Percentiles rank a stretch among this genome's conserved stretches.
Evolutionary conservation across 108 stramenopile species (phyloP).

Genomic region (Nitzschia sp.): DNA sequence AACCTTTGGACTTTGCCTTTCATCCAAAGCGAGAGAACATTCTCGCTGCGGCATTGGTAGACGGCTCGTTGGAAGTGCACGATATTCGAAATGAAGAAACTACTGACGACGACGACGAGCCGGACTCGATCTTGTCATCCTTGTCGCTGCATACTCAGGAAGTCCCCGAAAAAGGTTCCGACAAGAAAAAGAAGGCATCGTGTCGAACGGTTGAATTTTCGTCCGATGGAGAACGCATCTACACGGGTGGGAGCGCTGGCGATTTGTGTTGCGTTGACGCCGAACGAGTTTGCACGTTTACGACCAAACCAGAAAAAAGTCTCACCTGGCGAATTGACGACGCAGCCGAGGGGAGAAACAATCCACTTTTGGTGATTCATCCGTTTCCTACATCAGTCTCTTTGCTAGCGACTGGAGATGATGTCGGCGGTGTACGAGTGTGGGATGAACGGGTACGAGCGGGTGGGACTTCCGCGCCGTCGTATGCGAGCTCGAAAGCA

Average conservation of each 20-base stretch:
- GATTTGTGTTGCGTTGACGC: constrained; percentile 68
- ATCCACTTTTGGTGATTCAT: constrained; percentile 50
- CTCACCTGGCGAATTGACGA: constrained; percentile 63
- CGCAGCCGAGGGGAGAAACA: constrained; percentile 53
- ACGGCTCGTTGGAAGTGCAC: constrained; percentile 84
- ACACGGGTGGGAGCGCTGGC: constrained; percentile 70
- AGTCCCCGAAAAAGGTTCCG: constrained; percentile 20
- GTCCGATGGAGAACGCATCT: constrained; percentile 57
- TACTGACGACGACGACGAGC: constrained; percentile 34
- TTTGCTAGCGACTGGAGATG: constrained; percentile 84
- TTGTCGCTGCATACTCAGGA: constrained; percentile 51
- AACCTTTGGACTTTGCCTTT: constrained; percentile 82
- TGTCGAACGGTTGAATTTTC: constrained; percentile 76
- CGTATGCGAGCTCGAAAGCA: not conserved
- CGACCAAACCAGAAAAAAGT: constrained; percentile 28
- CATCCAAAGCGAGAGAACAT: constrained; percentile 61
- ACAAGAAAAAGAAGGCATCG: constrained; percentile 33
- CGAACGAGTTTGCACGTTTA: constrained; percentile 53
- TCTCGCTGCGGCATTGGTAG: constrained; percentile 77
- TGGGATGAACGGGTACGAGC: constrained; percentile 76
- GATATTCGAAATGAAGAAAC: constrained; percentile 46
- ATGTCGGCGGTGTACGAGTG: constrained; percentile 74
- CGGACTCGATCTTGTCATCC: constrained; percentile 78
- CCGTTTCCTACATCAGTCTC: constrained; percentile 56
- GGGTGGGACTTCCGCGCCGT: not conserved